These are phyloP conservation scores for Penicillium salamii DNA, from an alignment of 495 filamentous ascomycete genomes.

Conservation along the genomic window DNA sequence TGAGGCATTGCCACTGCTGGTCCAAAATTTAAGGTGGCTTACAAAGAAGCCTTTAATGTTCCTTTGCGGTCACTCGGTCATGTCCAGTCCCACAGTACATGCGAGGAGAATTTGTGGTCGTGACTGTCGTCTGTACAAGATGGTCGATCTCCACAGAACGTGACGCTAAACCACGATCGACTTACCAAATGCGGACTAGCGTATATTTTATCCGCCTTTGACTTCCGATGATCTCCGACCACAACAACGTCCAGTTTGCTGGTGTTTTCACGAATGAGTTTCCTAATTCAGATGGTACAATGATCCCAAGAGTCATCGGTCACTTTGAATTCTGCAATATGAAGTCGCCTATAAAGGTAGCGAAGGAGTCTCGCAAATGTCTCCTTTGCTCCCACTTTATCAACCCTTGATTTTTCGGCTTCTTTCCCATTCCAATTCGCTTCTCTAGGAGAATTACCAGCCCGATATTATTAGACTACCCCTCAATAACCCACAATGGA, in stretches of 20 bases:
- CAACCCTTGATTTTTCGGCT: too few species aligned
- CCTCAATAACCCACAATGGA: neutral
- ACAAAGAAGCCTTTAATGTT: neutral
- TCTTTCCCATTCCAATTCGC: too few species aligned
- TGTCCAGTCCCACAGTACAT: too few species aligned
- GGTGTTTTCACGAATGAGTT: neutral
- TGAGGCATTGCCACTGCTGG: neutral
- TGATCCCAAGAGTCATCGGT: neutral
- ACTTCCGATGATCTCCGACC: neutral
- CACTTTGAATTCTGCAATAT: too few species aligned
- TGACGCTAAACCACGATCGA: neutral
- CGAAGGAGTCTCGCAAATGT: neutral
- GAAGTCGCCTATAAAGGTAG: neutral
- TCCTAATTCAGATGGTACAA: neutral
- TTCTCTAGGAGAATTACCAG: too few species aligned
- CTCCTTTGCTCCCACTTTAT: neutral
- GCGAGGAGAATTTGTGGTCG: too few species aligned
- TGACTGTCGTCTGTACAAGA: too few species aligned
- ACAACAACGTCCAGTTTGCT: too few species aligned
- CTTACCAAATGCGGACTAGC: neutral
- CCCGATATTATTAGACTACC: neutral
- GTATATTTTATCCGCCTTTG: neutral
- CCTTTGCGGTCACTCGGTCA: too few species aligned
- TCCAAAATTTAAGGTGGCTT: neutral
- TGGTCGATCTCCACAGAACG: neutral